Evolutionary conservation across 305 asterid genomes (phyloP).

Genomic region (Fraxinus greggii): DNA sequence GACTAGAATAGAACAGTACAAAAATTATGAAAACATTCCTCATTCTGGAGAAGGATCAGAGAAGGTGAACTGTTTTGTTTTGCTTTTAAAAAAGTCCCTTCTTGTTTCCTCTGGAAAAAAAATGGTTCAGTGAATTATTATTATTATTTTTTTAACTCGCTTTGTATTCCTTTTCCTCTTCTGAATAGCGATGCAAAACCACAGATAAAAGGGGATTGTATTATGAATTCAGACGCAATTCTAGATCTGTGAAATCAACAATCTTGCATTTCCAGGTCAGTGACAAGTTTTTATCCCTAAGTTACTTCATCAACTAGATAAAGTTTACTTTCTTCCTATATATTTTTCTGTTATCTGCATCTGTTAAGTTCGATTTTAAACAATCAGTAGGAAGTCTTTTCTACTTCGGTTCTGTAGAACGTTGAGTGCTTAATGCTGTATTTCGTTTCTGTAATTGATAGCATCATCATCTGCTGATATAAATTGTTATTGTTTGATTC

Average conservation of each 20-base stretch:
- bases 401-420: neutral
- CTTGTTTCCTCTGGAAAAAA: neutral
- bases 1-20: constrained; percentile 74
- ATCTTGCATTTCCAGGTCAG: constrained; percentile 78
- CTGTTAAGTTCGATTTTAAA: neutral
- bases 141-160: neutral
- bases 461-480: neutral
- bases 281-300: constrained; percentile 17
- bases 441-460: neutral
- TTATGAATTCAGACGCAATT: constrained; percentile 69
- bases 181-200: constrained; percentile 60
- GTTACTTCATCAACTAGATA: neutral
- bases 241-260: constrained; percentile 78
- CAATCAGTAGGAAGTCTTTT: neutral
- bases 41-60: constrained; percentile 69
- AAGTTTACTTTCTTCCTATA: neutral
- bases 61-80: constrained; percentile 42
- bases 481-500: neutral
- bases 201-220: constrained; percentile 52
- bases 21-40: constrained; percentile 81
- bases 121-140: neutral
- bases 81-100: neutral
- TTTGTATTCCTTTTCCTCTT: constrained; percentile 6
- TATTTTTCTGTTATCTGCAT: constrained; percentile 12
- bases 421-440: neutral